These are phyloP conservation scores for Alternaria dauci DNA, from an alignment of 2,329 filamentous ascomycete genomes.

Conservation along the genomic window DNA sequence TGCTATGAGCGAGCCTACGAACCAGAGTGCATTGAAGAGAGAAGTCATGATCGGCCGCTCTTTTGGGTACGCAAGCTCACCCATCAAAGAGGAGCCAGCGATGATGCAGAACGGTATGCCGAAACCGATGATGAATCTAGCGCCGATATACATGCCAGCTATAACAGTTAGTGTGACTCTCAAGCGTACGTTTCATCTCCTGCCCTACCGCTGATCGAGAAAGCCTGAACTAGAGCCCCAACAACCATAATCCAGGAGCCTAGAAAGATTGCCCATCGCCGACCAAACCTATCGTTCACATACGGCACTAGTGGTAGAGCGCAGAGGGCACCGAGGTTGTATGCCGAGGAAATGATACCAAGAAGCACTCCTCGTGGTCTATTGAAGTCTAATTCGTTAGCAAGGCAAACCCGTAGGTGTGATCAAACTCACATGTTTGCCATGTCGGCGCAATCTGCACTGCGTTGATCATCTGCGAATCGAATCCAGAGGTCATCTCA, in stretches of 20 bases:
- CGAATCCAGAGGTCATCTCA: slow-evolving; percentile 46
- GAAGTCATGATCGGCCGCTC: slow-evolving; percentile 71
- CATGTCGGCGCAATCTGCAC: slow-evolving; percentile 41
- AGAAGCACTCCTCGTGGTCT: slow-evolving; percentile 49
- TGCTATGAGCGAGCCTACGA: slow-evolving; percentile 64
- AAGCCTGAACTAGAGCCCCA: slow-evolving; percentile 45
- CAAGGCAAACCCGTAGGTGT: background rate
- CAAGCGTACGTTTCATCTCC: background rate
- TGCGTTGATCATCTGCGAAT: slow-evolving; percentile 46
- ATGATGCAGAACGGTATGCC: slow-evolving; percentile 71
- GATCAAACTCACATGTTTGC: slow-evolving; percentile 32
- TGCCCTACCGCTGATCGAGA: slow-evolving; percentile 31
- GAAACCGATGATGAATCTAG: slow-evolving; percentile 70
- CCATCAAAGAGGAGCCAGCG: slow-evolving; percentile 68
- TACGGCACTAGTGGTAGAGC: slow-evolving; percentile 46
- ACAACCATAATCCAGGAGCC: slow-evolving; percentile 57
- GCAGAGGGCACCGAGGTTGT: slow-evolving; percentile 51
- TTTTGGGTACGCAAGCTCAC: slow-evolving; percentile 72
- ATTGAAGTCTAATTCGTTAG: slow-evolving; percentile 31
- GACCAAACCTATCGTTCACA: slow-evolving; percentile 55
- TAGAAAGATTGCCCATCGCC: slow-evolving; percentile 51
- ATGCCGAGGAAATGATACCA: slow-evolving; percentile 56
- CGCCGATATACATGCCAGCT: slow-evolving; percentile 63
- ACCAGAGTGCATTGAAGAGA: slow-evolving; percentile 73
- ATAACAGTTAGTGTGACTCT: background rate